These are phyloP conservation scores for Cyclocybe aegerita DNA, from an alignment of 768 basidiomycete species.

Conservation along the genomic window DNA sequence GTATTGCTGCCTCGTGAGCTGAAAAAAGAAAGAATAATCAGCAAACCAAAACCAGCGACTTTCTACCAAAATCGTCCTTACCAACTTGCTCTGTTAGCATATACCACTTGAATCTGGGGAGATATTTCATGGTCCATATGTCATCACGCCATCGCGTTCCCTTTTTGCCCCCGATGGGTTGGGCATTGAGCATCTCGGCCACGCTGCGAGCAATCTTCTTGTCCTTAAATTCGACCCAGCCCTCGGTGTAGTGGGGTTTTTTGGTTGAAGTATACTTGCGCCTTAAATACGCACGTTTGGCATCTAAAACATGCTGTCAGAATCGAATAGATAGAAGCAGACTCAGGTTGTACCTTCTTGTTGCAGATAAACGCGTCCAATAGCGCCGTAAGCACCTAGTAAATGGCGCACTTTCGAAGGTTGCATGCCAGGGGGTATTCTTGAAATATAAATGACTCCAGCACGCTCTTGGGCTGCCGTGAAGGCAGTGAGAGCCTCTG, in stretches of 20 bases:
- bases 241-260: conserved; percentile 89
- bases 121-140: conserved; percentile 99
- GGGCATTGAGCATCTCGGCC: conserved; percentile 94
- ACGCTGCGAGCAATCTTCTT: conserved; percentile 88
- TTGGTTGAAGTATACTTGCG: conserved; percentile 81
- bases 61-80: conserved; percentile 39
- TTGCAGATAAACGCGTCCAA: conserved; percentile 91
- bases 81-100: conserved; percentile 99
- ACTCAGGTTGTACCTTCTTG: conserved; percentile 65
- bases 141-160: conserved; percentile 92
- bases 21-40: neutral
- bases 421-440: conserved; percentile 97
- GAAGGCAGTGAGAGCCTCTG: conserved; percentile 74
- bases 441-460: conserved; percentile 91
- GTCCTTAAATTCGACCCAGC: conserved; percentile 98
- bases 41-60: neutral
- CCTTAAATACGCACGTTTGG: conserved; percentile 84
- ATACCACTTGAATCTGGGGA: conserved; percentile 97
- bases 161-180: conserved; percentile 93
- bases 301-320: conserved; percentile 43
- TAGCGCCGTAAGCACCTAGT: conserved; percentile 85
- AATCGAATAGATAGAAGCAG: neutral
- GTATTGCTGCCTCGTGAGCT: conserved; percentile 94
- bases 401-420: conserved; percentile 94
- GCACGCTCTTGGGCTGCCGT: conserved; percentile 71